Base-by-base conservation (phyloP, 1,139 yeast species). In the Hyphopichia pseudoburtonii region DNA sequence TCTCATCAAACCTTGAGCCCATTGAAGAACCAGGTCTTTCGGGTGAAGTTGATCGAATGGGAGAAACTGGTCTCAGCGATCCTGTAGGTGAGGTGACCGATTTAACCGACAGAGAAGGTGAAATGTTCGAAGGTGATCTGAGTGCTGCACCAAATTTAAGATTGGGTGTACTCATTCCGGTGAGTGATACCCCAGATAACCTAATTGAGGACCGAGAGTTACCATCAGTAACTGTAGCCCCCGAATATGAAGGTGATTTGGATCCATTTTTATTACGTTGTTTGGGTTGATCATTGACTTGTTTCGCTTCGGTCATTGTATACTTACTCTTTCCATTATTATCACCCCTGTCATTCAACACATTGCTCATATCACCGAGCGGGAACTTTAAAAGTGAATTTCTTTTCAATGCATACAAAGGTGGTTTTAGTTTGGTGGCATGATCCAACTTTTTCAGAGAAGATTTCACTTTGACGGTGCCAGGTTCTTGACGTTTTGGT, bases 1-100 rank as follows among this genome's bases (percentile, higher is more conserved):
- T 52, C 26, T 63, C 67, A 35, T 66, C 70, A 41, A 50, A 66
- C 22, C 70, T 43, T 2, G 67, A 62, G 4, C 70, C 72, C 21
- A 64, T 54, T 2, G 70, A 56, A 2, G 68, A 60, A 5, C 48
- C 39, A 2, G 70, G 70, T 35, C 69, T 45, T 24, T 64, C 70
- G 2, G 70, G 68, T 1, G 70, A 62, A 6, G 69, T 56, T 3
- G 61, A 54, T 22, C 35, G 25, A n/a, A 27, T 37, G 21, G 37
- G 39, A 11, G 34, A 36, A 7, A 18, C 15, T 17, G 19, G 31
- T 3, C 26, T 4, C 12, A 8, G 7, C n/a, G 30, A 5, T 28
- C 30, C 11, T 5, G 28, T 24, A 17, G 34, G 28, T 11, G 48
- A 28, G n/a, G 16, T 5, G n/a, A n/a, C n/a, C 4, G 35, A 28